These are phyloP conservation scores for Hygrophorus russula DNA, from an alignment of 768 basidiomycete species.

Conservation along the genomic window DNA sequence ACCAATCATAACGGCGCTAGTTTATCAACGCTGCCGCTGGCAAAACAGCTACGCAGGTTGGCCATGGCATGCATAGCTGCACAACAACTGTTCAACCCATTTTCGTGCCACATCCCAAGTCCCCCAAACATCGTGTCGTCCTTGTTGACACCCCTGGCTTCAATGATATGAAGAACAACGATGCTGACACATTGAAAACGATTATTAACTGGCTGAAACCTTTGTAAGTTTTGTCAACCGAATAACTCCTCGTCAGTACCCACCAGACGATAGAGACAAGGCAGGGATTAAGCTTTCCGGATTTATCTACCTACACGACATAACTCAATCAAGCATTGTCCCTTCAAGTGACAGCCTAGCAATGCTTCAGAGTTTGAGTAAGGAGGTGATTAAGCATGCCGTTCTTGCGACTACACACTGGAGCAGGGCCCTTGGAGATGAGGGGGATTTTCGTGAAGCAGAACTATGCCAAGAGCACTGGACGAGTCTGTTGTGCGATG, in stretches of 20 bases:
- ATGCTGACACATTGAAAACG: constrained; percentile 9
- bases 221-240: neutral
- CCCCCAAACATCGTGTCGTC: constrained; percentile 1
- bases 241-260: too few relatives aligned
- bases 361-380: constrained; percentile 9
- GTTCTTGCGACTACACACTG: constrained; percentile 40
- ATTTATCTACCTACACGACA: neutral
- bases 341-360: too few relatives aligned
- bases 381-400: constrained; percentile 31
- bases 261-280: neutral
- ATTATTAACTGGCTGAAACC: constrained; percentile 11
- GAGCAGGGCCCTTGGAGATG: constrained; percentile 19
- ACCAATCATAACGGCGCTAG: neutral
- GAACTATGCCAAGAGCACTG: constrained; percentile 5
- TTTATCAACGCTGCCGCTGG: constrained; percentile 5
- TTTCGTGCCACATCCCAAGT: neutral
- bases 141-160: constrained; percentile 8
- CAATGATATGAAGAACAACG: constrained; percentile 4
- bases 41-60: neutral
- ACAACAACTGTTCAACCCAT: neutral
- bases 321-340: neutral
- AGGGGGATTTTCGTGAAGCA: constrained; percentile 3
- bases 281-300: neutral
- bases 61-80: constrained; percentile 4
- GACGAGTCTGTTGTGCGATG: constrained; percentile 3